Evolutionary conservation across 1,284 basidiomycete species (phyloP).

Genomic region (Malassezia globosa): DNA sequence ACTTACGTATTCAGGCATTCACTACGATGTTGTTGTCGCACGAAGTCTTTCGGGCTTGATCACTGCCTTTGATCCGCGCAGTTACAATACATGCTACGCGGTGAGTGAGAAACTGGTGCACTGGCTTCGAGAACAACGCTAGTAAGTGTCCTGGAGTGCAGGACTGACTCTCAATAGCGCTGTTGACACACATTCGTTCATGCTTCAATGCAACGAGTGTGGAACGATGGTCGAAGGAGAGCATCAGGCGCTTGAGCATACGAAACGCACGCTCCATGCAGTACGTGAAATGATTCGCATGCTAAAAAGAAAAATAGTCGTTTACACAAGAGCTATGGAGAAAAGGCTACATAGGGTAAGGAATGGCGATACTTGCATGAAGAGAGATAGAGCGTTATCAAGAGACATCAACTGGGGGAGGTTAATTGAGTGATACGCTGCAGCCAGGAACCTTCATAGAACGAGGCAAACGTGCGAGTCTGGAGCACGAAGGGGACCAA

Average conservation of each 20-base stretch:
- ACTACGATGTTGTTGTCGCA: slow-evolving; percentile 1
- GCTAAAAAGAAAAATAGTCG: no score
- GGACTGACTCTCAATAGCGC: no score
- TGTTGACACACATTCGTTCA: background rate
- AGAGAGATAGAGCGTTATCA: background rate
- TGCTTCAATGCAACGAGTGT: background rate
- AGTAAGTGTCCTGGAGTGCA: background rate
- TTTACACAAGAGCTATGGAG: no score
- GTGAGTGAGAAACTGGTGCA: background rate
- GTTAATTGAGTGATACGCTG: background rate
- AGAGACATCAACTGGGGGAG: background rate
- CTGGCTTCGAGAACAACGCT: background rate
- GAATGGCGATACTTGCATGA: background rate
- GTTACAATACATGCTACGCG: background rate
- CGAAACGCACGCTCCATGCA: slow-evolving; percentile 3
- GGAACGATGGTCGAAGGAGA: background rate
- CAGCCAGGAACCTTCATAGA: background rate
- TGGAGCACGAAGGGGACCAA: slow-evolving; percentile 10
- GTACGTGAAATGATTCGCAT: slow-evolving; percentile 5
- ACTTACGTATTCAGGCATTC: slow-evolving; percentile 6
- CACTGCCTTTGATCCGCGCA: background rate
- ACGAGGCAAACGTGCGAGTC: background rate
- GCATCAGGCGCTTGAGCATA: background rate
- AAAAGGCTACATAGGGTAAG: no score
- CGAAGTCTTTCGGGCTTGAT: background rate